Conservation (phyloP, 345 rosid genomes). For the Eucalyptus brandiana region DNA sequence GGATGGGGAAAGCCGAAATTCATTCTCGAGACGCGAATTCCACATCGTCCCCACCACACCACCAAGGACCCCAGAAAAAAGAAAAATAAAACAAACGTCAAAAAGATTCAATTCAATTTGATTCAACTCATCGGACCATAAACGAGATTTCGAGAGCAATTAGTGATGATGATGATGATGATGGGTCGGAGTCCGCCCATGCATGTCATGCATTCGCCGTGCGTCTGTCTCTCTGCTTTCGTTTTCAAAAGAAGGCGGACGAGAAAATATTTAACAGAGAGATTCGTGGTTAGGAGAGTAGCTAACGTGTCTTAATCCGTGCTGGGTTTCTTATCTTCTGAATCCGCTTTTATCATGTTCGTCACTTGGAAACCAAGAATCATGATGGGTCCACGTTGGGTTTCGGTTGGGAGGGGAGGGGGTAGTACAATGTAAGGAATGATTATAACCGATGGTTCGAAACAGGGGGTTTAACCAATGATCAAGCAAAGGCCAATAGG, state of each 20-base stretch:
- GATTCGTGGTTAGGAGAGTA: not conserved
- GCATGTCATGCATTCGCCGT: not conserved
- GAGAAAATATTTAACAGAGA: not conserved
- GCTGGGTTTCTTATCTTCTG: not conserved
- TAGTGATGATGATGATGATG: not conserved
- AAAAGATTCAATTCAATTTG: not conserved
- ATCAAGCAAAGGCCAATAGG: not conserved
- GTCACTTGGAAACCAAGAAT: not conserved
- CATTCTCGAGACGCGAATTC: not conserved
- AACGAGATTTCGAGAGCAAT: not conserved
- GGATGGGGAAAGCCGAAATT: not conserved
- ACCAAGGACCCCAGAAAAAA: not conserved
- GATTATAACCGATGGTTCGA: not conserved
- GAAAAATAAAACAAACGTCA: not conserved
- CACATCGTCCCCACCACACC: not conserved
- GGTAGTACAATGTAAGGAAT: not conserved
- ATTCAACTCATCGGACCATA: not conserved
- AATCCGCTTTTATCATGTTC: not conserved
- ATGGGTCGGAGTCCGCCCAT: not conserved
- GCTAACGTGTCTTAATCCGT: not conserved
- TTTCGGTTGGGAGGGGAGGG: not conserved
- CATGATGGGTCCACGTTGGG: not conserved
- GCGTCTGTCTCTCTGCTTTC: not conserved
- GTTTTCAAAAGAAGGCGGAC: not conserved
- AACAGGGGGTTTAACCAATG: not conserved